Conservation (phyloP, 495 filamentous ascomycete genomes). For the Trypethelium eluteriae region DNA sequence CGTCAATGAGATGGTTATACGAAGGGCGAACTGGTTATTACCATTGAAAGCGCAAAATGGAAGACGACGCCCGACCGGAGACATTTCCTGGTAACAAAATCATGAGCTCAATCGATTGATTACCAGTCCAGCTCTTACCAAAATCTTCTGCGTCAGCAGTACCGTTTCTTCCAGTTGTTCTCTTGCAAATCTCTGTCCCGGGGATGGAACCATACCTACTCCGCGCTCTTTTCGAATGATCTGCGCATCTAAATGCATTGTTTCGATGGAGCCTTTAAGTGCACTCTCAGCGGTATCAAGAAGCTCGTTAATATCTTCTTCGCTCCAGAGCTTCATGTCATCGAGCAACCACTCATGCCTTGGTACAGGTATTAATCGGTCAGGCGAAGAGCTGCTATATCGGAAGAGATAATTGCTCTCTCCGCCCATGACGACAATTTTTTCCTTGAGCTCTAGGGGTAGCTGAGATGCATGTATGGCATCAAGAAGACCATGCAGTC, state of each 20-base stretch:
- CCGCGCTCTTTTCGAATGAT: slow-evolving; percentile 87
- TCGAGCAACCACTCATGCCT: slow-evolving; percentile 70
- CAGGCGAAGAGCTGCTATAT: slow-evolving; percentile 49
- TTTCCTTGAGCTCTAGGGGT: slow-evolving; percentile 55
- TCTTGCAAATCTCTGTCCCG: slow-evolving; percentile 60
- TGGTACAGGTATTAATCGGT: slow-evolving; percentile 53
- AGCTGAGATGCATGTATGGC: slow-evolving; percentile 62
- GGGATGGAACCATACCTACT: slow-evolving; percentile 75
- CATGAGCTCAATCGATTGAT: background rate
- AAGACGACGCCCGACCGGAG: slow-evolving; percentile 56
- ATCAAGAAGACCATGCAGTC: slow-evolving; percentile 77
- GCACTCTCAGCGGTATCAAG: slow-evolving; percentile 82
- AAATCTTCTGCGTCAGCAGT: slow-evolving; percentile 80
- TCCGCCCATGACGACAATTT: slow-evolving; percentile 84
- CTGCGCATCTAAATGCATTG: slow-evolving; percentile 65
- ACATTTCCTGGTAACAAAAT: slow-evolving; percentile 50
- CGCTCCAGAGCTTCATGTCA: slow-evolving; percentile 80
- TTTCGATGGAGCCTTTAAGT: slow-evolving; percentile 66
- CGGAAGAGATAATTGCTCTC: slow-evolving; percentile 78
- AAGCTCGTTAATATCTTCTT: slow-evolving; percentile 65
- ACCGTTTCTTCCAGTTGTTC: slow-evolving; percentile 96
- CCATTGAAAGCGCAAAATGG: slow-evolving; percentile 99
- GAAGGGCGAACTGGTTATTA: slow-evolving; percentile 24
- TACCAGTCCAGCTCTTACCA: slow-evolving; percentile 33
- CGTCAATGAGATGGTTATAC: background rate